Evolutionary conservation across 1,284 basidiomycete genomes (phyloP), one percentile per base, ranked within the genome.

Genomic region (Phlebopus sp.): DNA sequence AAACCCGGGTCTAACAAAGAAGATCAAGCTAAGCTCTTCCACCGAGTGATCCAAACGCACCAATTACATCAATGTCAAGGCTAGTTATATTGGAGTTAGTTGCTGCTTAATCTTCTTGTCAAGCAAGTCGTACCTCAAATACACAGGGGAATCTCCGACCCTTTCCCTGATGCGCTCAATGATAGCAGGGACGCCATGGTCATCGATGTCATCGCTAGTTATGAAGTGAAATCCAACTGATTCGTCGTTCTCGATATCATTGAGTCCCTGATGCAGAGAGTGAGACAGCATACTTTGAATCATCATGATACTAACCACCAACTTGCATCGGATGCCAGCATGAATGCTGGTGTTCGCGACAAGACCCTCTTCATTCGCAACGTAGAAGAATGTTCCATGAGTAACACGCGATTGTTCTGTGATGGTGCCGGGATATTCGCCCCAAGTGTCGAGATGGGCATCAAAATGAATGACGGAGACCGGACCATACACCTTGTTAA

Each of bases 401-500:
- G 81, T 89, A 39, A 87, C 70, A 39, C 75, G 78, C 31, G 83
- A 82, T 59, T 86, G 82, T 31, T 77, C 74, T 1, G 80, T 77
- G 11, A 64, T 62, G 44, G 72, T 66, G 25, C 81, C 81, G 11
- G 77, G 71, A 57, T 83, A 81, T 27, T 68, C 67, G 21, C 70
- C 58, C 86, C 88, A 84, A 7, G 82, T 81, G 55, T 84, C 79
- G 31, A 89, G 69, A 65, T 91, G 88, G 0, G 86, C 83, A 59
- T 91, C 88, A 53, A 91, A 90, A 63, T 91, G 89, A 42, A 91
- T 87, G 40, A 90, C 84, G 30, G 84, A 83, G 42, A 89, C 75
- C 0, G 85, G 84, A 1, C 87, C 88, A 59, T 91, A 88, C 17
- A 84, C 72, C 59, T 79, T 80, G 69, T 84, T 64, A 19, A 89